Percentiles rank a stretch among this genome's conserved stretches.
phyloP scores from a whole-genome alignment of 139 green algal genomes.

The Zygnema cylindricum region DNA sequence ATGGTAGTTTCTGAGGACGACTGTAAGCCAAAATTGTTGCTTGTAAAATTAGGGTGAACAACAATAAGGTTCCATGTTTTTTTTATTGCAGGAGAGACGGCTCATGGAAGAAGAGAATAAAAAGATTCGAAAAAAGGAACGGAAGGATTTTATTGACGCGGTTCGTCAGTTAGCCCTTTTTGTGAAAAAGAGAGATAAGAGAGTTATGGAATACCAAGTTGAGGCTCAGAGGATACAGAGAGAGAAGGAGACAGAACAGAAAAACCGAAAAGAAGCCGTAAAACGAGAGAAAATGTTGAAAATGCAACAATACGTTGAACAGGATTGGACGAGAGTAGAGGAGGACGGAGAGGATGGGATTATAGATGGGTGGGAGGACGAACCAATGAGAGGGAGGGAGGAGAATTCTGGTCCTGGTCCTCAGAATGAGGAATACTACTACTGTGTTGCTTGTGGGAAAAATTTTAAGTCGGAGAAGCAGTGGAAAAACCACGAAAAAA shows the following conservation, averaged over 20 bases:
- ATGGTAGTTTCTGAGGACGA: too few relatives aligned
- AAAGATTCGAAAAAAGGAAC: conserved; percentile 68
- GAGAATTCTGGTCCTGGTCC: neutral
- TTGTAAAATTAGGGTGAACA: too few relatives aligned
- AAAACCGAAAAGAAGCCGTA: conserved; percentile 33
- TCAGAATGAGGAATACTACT: conserved; percentile 66
- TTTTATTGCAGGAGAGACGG: conserved; percentile 73
- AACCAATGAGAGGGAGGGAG: conserved; percentile 12
- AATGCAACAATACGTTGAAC: conserved; percentile 32
- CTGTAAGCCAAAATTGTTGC: too few relatives aligned
- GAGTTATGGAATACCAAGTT: conserved; percentile 68
- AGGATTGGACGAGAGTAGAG: conserved; percentile 39
- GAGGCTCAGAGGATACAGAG: conserved; percentile 29
- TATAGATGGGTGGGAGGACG: conserved; percentile 56
- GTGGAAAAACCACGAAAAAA: conserved; percentile 85
- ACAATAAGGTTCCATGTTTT: too few relatives aligned
- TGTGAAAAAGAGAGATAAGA: conserved; percentile 86
- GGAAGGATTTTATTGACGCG: conserved; percentile 80
- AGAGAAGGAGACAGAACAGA: conserved; percentile 63
- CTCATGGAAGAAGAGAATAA: conserved; percentile 93
- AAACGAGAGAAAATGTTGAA: conserved; percentile 47
- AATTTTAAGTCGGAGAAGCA: conserved; percentile 83
- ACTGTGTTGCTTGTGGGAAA: conserved; percentile 92
- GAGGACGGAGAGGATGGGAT: conserved; percentile 60
- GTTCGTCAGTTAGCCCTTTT: conserved; percentile 85